Percentiles rank a stretch among this genome's conserved stretches.
Conservation (phyloP, 2,329 filamentous ascomycete genomes). For the Pseudovirgaria hyperparasitica region DNA sequence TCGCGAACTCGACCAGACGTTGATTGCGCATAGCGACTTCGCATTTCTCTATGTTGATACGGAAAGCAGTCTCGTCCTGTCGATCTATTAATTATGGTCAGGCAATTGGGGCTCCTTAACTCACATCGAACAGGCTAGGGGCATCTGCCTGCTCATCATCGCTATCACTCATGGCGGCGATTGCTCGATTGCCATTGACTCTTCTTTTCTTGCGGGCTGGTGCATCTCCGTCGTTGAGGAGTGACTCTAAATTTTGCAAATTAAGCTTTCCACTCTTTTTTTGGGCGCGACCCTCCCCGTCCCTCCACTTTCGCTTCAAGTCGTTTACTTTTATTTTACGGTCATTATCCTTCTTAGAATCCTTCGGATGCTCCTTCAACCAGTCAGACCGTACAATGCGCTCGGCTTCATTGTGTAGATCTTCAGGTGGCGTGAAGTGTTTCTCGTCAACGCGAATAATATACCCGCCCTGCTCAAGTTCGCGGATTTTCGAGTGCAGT, state of each 20-base stretch:
- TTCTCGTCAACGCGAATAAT: slow-evolving; percentile 46
- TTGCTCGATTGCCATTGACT: slow-evolving; percentile 11
- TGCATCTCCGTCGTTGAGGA: slow-evolving; percentile 7
- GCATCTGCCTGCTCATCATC: slow-evolving; percentile 9
- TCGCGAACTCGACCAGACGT: slow-evolving; percentile 59
- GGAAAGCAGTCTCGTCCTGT: slow-evolving; percentile 59
- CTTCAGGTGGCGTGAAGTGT: slow-evolving; percentile 44
- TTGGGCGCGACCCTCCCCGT: slow-evolving; percentile 23
- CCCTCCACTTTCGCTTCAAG: slow-evolving; percentile 40
- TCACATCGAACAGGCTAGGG: slow-evolving; percentile 21
- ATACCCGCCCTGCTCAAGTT: slow-evolving; percentile 51
- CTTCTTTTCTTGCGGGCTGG: slow-evolving; percentile 19
- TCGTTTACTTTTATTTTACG: slow-evolving; percentile 44
- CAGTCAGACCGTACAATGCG: slow-evolving; percentile 44
- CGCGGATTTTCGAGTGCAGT: slow-evolving; percentile 30
- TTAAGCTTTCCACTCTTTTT: slow-evolving; percentile 7
- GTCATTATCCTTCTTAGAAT: slow-evolving; percentile 53
- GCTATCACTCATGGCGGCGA: slow-evolving; percentile 6
- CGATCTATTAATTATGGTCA: slow-evolving; percentile 4
- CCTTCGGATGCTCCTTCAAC: slow-evolving; percentile 42
- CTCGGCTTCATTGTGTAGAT: slow-evolving; percentile 44
- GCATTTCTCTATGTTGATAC: slow-evolving; percentile 76
- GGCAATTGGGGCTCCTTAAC: slow-evolving; percentile 3
- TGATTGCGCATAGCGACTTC: slow-evolving; percentile 70
- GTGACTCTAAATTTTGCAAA: too few species aligned